Base-by-base conservation (phyloP, 768 basidiomycete species). In the Lentinula aciculospora region DNA sequence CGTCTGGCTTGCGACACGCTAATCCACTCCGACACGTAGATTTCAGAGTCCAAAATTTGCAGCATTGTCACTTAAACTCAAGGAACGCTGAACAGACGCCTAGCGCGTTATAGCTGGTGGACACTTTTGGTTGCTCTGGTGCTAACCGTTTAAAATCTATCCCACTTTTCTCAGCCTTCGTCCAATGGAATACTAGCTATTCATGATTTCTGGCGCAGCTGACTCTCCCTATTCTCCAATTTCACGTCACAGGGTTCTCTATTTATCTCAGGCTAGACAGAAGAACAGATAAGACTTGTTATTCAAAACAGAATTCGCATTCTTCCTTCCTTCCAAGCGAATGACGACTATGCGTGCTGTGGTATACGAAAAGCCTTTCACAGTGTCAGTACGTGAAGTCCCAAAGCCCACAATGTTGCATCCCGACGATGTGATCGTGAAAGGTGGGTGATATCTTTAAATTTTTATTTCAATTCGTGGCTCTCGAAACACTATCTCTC, bases 351-450 rank as follows among this genome's bases (percentile, higher is more conserved):
- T 82, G 80, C 76, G 76, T 56, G 81, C 80, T 29, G 79, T 82
- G n/a, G 81, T 82, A 4, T 82, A 81, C 64, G 75, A 81, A 23
- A 69, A 71, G 45, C 75, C 81, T 4, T 82, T 78, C 69, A 68
- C 66, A 56, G 79, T 82, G 34, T 71, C 75, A 21, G 65, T 82
- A 45, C 69, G 69, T n/a, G 65, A 77, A 32, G 80, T 80, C n/a
- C 66, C 69, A 49, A 78, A 74, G 59, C 81, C 81, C 3, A 71
- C 69, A 42, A 76, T 82, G 51, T 56, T 72, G 27, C 81, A 82
- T 63, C 79, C 81, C 0, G 79, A 81, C 68, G 81, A 82, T 64
- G 69, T 81, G 57, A 75, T 82, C 53, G 78, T 82, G 27, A 79
- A 72, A 69, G 67, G 79, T 75, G 29, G 32, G 65, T 56, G 1